These are phyloP conservation scores for Metschnikowia kunwiensis DNA, from an alignment of 805 yeast genomes.

Conservation along the genomic window DNA sequence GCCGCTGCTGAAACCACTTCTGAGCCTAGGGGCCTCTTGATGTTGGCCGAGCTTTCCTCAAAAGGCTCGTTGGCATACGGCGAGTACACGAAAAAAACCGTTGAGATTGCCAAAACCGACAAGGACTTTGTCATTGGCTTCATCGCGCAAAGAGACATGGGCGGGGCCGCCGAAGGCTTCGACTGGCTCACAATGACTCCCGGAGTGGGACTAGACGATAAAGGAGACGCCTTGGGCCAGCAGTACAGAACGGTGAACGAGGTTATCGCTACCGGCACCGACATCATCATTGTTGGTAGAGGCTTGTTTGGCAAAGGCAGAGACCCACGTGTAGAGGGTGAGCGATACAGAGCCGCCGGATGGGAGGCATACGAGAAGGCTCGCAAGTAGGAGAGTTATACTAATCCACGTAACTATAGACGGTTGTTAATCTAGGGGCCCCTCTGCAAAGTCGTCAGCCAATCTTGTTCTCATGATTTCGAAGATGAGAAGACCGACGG, in stretches of 20 bases:
- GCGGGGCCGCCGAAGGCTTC: constrained; percentile 76
- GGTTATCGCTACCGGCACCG: constrained; percentile 83
- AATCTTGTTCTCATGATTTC: constrained; percentile 67
- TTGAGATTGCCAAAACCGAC: constrained; percentile 80
- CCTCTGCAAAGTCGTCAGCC: constrained; percentile 31
- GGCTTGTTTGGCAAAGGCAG: constrained; percentile 94
- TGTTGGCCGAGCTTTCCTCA: constrained; percentile 94
- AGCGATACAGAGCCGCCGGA: constrained; percentile 87
- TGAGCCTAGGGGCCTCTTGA: constrained; percentile 85
- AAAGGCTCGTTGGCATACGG: constrained; percentile 94
- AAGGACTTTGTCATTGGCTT: constrained; percentile 92
- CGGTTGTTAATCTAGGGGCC: constrained; percentile 6
- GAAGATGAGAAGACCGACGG: constrained; percentile 78
- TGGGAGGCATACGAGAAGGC: constrained; percentile 79
- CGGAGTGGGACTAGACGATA: constrained; percentile 96
- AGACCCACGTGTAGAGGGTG: constrained; percentile 83
- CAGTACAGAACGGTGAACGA: constrained; percentile 91
- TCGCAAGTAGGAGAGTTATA: constrained; percentile 2
- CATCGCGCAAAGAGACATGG: constrained; percentile 89
- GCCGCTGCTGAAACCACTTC: constrained; percentile 68
- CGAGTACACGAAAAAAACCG: constrained; percentile 80
- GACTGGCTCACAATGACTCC: constrained; percentile 98
- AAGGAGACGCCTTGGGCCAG: constrained; percentile 93
- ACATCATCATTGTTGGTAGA: constrained; percentile 96
- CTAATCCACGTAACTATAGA: not conserved